phyloP scores from a whole-genome alignment of 2,329 filamentous ascomycete genomes.

The Scedosporium dehoogii region DNA sequence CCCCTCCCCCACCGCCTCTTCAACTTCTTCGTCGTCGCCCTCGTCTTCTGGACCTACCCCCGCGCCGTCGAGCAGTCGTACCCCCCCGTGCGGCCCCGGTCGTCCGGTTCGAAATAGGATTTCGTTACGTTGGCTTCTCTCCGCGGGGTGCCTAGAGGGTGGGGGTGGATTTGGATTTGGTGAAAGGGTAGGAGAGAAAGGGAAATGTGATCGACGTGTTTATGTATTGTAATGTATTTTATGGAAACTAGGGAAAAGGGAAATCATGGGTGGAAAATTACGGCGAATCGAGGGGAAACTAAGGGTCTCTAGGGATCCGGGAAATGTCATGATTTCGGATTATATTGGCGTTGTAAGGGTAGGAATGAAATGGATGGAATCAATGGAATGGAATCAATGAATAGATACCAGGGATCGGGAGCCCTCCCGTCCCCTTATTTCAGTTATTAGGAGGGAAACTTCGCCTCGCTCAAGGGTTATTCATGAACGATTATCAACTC shows the following conservation, averaged over 20 bases:
- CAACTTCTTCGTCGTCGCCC: constrained; percentile 18
- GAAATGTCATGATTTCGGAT: not conserved
- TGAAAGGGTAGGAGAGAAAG: not conserved
- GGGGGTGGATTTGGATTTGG: not conserved
- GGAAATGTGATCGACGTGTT: not conserved
- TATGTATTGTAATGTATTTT: not conserved
- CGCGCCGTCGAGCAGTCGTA: constrained; percentile 24
- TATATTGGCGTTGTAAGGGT: not conserved
- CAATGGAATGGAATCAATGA: not conserved
- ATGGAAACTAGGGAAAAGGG: not conserved
- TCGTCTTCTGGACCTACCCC: constrained; percentile 33
- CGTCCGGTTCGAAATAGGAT: not conserved
- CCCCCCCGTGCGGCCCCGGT: not conserved
- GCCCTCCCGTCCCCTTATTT: not conserved
- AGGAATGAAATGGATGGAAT: not conserved
- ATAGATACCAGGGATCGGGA: not conserved
- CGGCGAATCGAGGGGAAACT: not conserved
- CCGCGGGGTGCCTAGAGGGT: not conserved
- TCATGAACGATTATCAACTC: too few relatives aligned
- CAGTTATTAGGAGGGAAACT: too few relatives aligned
- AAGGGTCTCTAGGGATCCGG: not conserved
- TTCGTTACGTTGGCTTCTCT: not conserved
- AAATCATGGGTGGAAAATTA: not conserved
- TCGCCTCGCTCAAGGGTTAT: too few relatives aligned
- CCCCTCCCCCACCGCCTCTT: constrained; percentile 14